These are phyloP conservation scores for Delonix regia DNA, from an alignment of 306 rosid genomes.

Conservation along the genomic window DNA sequence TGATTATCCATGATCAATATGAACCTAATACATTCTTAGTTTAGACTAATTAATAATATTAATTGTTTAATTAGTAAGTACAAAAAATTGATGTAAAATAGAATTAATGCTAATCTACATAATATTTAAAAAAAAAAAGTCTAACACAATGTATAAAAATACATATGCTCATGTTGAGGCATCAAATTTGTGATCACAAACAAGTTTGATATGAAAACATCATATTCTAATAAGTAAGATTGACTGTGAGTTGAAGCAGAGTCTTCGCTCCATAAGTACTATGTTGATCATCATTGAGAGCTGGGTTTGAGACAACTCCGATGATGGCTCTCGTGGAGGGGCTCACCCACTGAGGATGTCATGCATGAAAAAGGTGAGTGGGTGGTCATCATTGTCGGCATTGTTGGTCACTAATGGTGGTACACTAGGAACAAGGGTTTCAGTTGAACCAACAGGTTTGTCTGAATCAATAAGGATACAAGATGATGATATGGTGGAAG, in stretches of 20 bases:
- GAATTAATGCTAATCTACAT: too few species aligned
- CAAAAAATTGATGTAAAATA: too few species aligned
- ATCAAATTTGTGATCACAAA: background rate
- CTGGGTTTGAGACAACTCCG: constrained; percentile 73
- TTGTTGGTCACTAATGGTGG: background rate
- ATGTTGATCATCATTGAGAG: constrained; percentile 59
- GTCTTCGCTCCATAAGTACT: constrained; percentile 50
- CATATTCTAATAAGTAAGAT: constrained; percentile 39
- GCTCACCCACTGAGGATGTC: constrained; percentile 76
- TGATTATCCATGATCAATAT: too few species aligned
- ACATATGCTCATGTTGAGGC: background rate
- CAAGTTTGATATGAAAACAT: background rate
- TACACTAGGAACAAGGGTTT: background rate
- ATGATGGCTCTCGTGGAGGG: constrained; percentile 76
- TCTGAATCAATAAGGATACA: constrained; percentile 47
- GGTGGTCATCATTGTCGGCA: constrained; percentile 15
- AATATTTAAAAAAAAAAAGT: too few species aligned
- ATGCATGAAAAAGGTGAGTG: constrained; percentile 71
- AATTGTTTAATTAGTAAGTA: too few species aligned
- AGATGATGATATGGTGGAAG: constrained; percentile 32
- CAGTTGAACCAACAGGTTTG: background rate
- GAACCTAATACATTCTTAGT: too few species aligned
- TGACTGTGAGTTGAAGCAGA: constrained; percentile 42
- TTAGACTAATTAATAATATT: too few species aligned
- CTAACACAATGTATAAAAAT: background rate